Evolutionary conservation across 352 stramenopile genomes (phyloP).

Genomic region (Elongisporangium senticosum): DNA sequence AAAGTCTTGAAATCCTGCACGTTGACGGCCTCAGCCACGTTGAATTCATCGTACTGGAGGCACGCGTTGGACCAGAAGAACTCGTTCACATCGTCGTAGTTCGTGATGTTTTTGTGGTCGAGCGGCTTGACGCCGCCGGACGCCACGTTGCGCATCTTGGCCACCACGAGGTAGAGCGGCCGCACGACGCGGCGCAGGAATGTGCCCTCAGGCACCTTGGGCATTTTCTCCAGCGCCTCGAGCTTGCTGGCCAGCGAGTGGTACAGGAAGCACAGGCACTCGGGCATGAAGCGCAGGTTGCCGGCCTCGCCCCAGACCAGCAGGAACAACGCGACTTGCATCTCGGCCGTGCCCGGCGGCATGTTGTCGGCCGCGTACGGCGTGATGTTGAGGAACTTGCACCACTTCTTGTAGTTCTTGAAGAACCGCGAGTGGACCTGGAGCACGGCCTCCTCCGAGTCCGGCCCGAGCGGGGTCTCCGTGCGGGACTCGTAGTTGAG

Average conservation of each 20-base stretch:
- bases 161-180: constrained; percentile 72
- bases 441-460: constrained; percentile 56
- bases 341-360: constrained; percentile 27
- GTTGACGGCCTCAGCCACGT: constrained; percentile 65
- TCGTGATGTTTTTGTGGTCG: constrained; percentile 86
- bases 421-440: constrained; percentile 93
- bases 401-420: constrained; percentile 94
- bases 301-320: constrained; percentile 82
- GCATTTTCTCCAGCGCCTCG: constrained; percentile 45
- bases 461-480: constrained; percentile 14
- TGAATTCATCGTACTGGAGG: constrained; percentile 79
- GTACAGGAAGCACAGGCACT: constrained; percentile 87
- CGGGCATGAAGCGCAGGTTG: constrained; percentile 87
- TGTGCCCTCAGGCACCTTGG: constrained; percentile 58
- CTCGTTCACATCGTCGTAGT: constrained; percentile 90
- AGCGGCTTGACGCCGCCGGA: constrained; percentile 20
- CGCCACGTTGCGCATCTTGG: constrained; percentile 51
- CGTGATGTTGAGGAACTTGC: constrained; percentile 83
- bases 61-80: constrained; percentile 83
- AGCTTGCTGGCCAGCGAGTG: constrained; percentile 76
- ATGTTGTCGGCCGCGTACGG: constrained; percentile 71
- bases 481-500: constrained; percentile 80
- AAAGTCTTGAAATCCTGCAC: constrained; percentile 77
- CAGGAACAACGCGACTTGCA: constrained; percentile 75
- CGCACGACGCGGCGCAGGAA: constrained; percentile 72